Evolutionary conservation across 2,329 filamentous ascomycete species (phyloP), one percentile per base, ranked within the genome.

Genomic region (Colletotrichum sp.): DNA sequence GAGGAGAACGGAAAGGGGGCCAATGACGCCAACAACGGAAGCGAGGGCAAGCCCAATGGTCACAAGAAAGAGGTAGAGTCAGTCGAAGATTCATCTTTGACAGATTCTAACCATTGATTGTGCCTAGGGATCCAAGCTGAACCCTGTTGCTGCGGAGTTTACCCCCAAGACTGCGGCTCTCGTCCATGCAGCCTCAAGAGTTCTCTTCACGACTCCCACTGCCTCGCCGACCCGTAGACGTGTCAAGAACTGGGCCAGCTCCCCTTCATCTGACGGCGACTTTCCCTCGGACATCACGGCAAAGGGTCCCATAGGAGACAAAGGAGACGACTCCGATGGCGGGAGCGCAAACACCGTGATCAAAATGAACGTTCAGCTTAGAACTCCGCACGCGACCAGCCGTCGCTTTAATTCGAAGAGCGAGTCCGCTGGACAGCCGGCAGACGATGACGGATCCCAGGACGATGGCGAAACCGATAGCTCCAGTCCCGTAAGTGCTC

Each of bases 111-210:
- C 83, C 81, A 83, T 80, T 83, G 79, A 76, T 80, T 83, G 79
- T 76, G 74, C 57, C 24, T 83, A 91, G 89, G 88, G 84, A 82
- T 88, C 86, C 76, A 89, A 85, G 80, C 83, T 92, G 79, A 92
- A 92, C 82, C 90, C 90, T 36, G 84, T 87, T 79, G 90, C 90
- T 32, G 87, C 89, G 60, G 87, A 88, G 69, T 92, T 92, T 76
- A 91, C 89, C 2, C 90, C 90, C 64, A 86, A 86, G 69, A 82
- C 84, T 18, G 59, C 36, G 52, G 49, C 28, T 72, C 74, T 79
- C 39, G 77, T 77, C 30, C 34, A 68, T 68, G 69, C 44, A 21
- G 44, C n/a, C 44, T 52, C 44, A 4, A 21, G n/a, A 52, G 44
- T 24, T 52, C 44, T 64, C 16, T 44, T 76, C 6, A 75, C 77